Evolutionary conservation across 2,329 filamentous ascomycete species (phyloP), one percentile per base, ranked within the genome.

Genomic region (Beauveria rudraprayagi): DNA sequence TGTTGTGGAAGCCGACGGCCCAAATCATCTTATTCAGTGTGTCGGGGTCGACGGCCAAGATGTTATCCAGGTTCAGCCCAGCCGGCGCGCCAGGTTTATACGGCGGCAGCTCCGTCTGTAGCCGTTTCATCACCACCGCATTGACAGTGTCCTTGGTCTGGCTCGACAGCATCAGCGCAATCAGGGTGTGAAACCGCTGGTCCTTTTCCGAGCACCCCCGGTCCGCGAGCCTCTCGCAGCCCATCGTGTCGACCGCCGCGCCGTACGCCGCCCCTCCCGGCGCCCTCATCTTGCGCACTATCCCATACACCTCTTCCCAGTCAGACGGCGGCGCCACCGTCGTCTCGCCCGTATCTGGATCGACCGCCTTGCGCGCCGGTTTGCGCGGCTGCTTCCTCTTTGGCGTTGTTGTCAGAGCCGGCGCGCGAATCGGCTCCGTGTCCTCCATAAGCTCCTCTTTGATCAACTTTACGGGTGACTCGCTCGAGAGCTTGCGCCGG

Each of bases 211-310:
- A 79, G 11, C 81, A 79, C 1, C 67, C 73, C 17, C 75, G 71
- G 53, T 80, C 76, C 3, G 89, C 90, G 10, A 94, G 80, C 8
- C 84, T 83, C 74, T 92, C 92, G 74, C 94, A 99, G 11, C 94
- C 94, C 92, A 97, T 97, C 0, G 93, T 97, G 73, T 99, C 94
- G 11, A 99, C 94, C 0, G 93, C 90, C 1, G 94, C 94, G 82
- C 89, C 74, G 77, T 83, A 71, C 71, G 89, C 76, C 75, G 75
- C 69, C 7, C 80, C 81, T 3, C 80, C 81, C 0, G 75, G 71
- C 5, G 74, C 72, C 2, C 85, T 87, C 92, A 97, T 97, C 69
- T 84, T 82, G 68, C 88, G 87, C 50, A 95, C 89, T 0, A 84
- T 76, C 40, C 81, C 76, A 75, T 97, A 99, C 61, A 96, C 85